Evolutionary conservation across 768 basidiomycete species (phyloP).

Genomic region (Termitomyces sp.): DNA sequence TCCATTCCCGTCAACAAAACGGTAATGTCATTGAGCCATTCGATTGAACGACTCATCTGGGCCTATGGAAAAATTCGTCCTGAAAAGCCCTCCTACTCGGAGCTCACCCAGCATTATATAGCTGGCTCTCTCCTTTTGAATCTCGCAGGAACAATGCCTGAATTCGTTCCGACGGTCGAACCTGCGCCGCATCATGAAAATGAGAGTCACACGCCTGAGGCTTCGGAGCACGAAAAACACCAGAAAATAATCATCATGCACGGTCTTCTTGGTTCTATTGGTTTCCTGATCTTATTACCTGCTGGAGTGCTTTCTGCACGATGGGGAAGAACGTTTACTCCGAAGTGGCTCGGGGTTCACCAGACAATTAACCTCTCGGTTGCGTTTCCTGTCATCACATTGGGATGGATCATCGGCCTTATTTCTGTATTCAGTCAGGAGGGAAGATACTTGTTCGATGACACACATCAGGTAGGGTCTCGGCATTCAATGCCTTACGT

Average conservation of each 20-base stretch:
- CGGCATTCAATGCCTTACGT: not conserved
- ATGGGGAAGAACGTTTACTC: slow-evolving; percentile 46
- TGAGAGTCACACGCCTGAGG: not conserved
- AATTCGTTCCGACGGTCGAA: slow-evolving; percentile 9
- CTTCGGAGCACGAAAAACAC: slow-evolving; percentile 22
- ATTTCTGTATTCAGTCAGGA: slow-evolving; percentile 40
- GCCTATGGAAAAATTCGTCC: slow-evolving; percentile 34
- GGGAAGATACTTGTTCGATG: slow-evolving; percentile 22
- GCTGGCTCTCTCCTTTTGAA: slow-evolving; percentile 33
- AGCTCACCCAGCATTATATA: slow-evolving; percentile 26
- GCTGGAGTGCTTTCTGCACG: slow-evolving; percentile 51
- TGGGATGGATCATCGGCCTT: slow-evolving; percentile 48
- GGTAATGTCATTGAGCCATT: slow-evolving; percentile 19
- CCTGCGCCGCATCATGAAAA: slow-evolving; percentile 8
- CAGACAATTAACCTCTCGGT: slow-evolving; percentile 45
- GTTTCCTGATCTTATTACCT: slow-evolving; percentile 57
- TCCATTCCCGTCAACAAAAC: slow-evolving; percentile 37
- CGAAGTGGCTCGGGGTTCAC: slow-evolving; percentile 57
- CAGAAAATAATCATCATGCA: slow-evolving; percentile 51
- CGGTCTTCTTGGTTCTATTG: slow-evolving; percentile 46
- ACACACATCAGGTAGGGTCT: slow-evolving; percentile 43
- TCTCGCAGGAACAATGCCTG: slow-evolving; percentile 26
- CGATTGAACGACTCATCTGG: slow-evolving; percentile 34
- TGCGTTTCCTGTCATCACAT: slow-evolving; percentile 44
- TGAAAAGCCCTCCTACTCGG: slow-evolving; percentile 15